Evolutionary conservation across 2,329 filamentous ascomycete genomes (phyloP).

Genomic region (Pseudocercospora eumusae): DNA sequence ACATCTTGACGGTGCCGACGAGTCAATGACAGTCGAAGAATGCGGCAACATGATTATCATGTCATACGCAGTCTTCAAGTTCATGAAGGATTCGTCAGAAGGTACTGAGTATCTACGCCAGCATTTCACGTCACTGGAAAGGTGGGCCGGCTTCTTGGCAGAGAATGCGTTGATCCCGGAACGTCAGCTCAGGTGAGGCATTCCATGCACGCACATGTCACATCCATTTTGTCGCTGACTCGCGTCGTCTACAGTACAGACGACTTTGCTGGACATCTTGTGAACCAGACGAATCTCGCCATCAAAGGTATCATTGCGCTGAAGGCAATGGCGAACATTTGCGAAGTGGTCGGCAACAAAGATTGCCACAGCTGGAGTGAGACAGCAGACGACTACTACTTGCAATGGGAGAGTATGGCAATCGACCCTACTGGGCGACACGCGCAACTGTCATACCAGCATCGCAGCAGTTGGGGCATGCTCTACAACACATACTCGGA

Average conservation of each 20-base stretch:
- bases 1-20: slow-evolving; percentile 43
- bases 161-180: slow-evolving; percentile 55
- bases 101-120: slow-evolving; percentile 43
- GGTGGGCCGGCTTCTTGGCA: slow-evolving; percentile 57
- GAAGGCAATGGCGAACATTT: slow-evolving; percentile 31
- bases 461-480: slow-evolving; percentile 24
- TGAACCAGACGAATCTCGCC: slow-evolving; percentile 45
- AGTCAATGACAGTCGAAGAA: slow-evolving; percentile 49
- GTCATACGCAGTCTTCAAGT: slow-evolving; percentile 58
- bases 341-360: slow-evolving; percentile 2
- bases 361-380: not conserved
- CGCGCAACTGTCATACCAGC: slow-evolving; percentile 16
- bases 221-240: not conserved
- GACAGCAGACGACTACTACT: slow-evolving; percentile 4
- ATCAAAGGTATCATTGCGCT: slow-evolving; percentile 39
- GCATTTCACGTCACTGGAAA: slow-evolving; percentile 54
- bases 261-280: slow-evolving; percentile 56
- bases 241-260: slow-evolving; percentile 45
- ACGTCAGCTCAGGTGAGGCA: slow-evolving; percentile 49
- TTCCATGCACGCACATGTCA: not conserved
- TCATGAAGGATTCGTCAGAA: slow-evolving; percentile 48
- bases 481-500: slow-evolving; percentile 39
- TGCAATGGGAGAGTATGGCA: slow-evolving; percentile 11
- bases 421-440: slow-evolving; percentile 16
- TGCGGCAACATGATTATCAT: slow-evolving; percentile 59